Evolutionary conservation across 106 monocot genomes (phyloP).

Genomic region (Dioscorea alata): DNA sequence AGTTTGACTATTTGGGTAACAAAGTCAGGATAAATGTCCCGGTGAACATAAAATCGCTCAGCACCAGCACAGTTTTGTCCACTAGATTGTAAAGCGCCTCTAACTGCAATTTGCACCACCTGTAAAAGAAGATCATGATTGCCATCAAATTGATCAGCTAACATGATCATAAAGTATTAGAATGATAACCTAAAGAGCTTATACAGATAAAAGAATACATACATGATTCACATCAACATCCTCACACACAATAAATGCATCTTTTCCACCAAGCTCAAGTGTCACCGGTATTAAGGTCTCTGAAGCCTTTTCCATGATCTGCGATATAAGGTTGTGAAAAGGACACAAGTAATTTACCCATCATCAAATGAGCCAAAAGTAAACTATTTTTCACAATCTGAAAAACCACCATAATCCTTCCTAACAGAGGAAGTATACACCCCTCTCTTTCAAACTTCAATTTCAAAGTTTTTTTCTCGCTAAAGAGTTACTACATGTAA

Average conservation of each 20-base stretch:
- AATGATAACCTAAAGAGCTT: background rate
- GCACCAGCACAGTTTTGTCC: conserved; percentile 99
- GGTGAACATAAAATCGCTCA: conserved; percentile 99
- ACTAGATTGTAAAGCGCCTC: conserved; percentile 95
- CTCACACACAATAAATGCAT: conserved; percentile 98
- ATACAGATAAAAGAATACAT: conserved; percentile 12
- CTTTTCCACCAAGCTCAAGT: conserved; percentile 99
- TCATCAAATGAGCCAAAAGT: no score
- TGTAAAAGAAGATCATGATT: conserved; percentile 15
- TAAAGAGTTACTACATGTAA: no score
- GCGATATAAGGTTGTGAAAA: conserved; percentile 10
- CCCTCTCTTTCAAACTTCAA: no score
- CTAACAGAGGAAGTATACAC: no score
- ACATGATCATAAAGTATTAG: background rate
- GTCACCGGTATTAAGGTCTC: conserved; percentile 93
- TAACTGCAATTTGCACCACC: conserved; percentile 91
- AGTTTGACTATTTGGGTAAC: conserved; percentile 88
- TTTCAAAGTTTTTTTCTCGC: no score
- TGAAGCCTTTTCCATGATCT: conserved; percentile 92
- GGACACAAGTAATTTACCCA: background rate
- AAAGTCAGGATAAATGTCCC: conserved; percentile 73
- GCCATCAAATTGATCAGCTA: no score
- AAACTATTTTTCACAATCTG: no score
- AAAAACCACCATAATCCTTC: no score
- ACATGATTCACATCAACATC: conserved; percentile 89